Percentiles rank a stretch among this genome's conserved stretches.
These are phyloP conservation scores for Tritrichomonas foetus DNA, from an alignment of 208 protist species.

Conservation along the genomic window DNA sequence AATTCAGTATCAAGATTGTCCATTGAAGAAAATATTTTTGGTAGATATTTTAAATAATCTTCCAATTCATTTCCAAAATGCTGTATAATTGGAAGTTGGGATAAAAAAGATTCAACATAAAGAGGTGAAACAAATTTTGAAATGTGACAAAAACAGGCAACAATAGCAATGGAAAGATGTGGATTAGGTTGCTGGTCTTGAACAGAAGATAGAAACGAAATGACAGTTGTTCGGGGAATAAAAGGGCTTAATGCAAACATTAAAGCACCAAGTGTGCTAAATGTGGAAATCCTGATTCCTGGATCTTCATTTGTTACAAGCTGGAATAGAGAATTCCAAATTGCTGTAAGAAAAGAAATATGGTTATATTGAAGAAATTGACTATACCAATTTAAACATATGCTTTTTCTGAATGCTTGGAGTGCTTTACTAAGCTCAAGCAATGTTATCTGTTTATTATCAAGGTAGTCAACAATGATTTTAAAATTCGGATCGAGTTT, in stretches of 20 bases:
- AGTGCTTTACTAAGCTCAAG: background rate
- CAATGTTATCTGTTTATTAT: background rate
- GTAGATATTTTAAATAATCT: too few species aligned
- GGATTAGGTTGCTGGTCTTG: background rate
- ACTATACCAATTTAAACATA: background rate
- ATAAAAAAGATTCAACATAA: too few species aligned
- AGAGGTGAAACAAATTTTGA: background rate
- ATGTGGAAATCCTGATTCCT: background rate
- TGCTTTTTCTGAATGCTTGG: background rate
- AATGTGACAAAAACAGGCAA: background rate
- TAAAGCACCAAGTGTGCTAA: background rate
- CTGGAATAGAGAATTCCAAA: background rate
- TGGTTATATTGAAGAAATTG: background rate
- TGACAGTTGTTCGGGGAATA: background rate
- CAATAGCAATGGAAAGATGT: background rate
- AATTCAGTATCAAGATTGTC: too few species aligned
- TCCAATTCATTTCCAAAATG: too few species aligned
- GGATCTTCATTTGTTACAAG: background rate
- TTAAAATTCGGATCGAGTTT: background rate
- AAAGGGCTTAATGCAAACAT: background rate
- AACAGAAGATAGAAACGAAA: background rate
- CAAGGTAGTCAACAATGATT: background rate
- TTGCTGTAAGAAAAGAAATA: background rate
- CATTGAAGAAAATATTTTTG: too few species aligned
- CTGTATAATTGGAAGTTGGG: too few species aligned